A percentile compares a stretch with the other conserved stretches of the same genome.
Conservation (phyloP, 2,329 filamentous ascomycete species). For the Aureobasidium leucospermi region DNA sequence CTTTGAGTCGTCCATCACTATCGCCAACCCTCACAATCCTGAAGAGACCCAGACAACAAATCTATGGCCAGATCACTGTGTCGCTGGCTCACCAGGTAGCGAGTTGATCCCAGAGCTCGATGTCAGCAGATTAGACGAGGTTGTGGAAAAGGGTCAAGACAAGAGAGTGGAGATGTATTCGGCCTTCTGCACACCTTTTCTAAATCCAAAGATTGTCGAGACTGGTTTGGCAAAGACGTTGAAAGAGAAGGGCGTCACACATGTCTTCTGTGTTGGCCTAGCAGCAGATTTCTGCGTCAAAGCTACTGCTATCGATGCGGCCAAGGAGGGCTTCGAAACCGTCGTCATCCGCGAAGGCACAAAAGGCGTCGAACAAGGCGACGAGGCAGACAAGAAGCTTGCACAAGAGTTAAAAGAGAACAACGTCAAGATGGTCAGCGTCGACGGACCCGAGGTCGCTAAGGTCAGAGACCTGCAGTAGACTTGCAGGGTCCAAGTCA, state of each 20-base stretch:
- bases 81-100: conserved; percentile 66
- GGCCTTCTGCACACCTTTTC: conserved; percentile 77
- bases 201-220: conserved; percentile 48
- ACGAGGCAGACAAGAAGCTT: conserved; percentile 46
- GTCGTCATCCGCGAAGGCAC: conserved; percentile 74
- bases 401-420: conserved; percentile 47
- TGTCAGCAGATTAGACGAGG: conserved; percentile 47
- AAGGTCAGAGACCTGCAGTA: conserved; percentile 5
- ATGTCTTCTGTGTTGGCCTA: conserved; percentile 80
- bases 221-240: conserved; percentile 57
- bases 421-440: conserved; percentile 57
- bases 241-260: conserved; percentile 52
- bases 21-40: conserved; percentile 62
- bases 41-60: conserved; percentile 53
- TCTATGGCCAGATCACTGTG: conserved; percentile 88
- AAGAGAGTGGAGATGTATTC: conserved; percentile 84
- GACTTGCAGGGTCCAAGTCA: neutral
- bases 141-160: conserved; percentile 74
- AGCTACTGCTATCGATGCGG: conserved; percentile 71
- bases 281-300: conserved; percentile 88
- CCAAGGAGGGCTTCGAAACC: conserved; percentile 65
- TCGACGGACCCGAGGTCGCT: conserved; percentile 49
- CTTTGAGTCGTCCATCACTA: conserved; percentile 57
- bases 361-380: conserved; percentile 57
- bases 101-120: conserved; percentile 68